Base-by-base conservation (phyloP, 2,329 filamentous ascomycete genomes). In the Xylaria multiplex region DNA sequence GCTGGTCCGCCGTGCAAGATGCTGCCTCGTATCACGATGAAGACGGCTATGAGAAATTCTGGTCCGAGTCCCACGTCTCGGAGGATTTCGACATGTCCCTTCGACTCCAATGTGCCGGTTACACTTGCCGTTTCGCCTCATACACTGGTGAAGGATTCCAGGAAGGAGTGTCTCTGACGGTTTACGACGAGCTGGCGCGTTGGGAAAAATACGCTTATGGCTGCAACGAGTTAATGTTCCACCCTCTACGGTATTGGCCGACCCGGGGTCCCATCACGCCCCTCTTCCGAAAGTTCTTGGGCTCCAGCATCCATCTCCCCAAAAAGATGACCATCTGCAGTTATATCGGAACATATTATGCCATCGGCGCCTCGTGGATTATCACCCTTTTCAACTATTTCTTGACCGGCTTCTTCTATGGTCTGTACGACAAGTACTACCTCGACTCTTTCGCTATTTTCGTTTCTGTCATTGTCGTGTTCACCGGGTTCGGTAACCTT, bases 191-290 rank as follows among this genome's bases (percentile, higher is more conserved):
- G 78, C 83, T 95, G 66, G 90, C 91, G 1, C 90, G 92, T 64
- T 95, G 92, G 92, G 92, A 95, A 76, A 95, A 95, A 79, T 93
- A 93, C 76, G 92, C 92, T 2, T 94, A 93, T 73, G 91, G 92
- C 43, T 94, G 92, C 79, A 92, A 91, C 77, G 92, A 94, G 80
- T 83, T 95, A 64, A 84, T 95, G 64, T 95, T 96, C 82, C 86
- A 95, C 75, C 92, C 92, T 2, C 82, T 95, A 66, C 85, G 86
- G 66, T 88, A 88, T 71, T 95, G 92, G 92, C 77, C 88, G 50
- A 88, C 84, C 76, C 86, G 84, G 16, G 92, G 92, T 0, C 92
- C 92, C 32, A 92, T 95, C 76, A 95, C 92, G 3, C 89, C 90
- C 24, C 85, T 95, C 4, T 95, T 95, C 85, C 85, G 89, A 67